Evolutionary conservation across 148 eudicot genomes (phyloP).

Genomic region (Fagopyrum esculentum): DNA sequence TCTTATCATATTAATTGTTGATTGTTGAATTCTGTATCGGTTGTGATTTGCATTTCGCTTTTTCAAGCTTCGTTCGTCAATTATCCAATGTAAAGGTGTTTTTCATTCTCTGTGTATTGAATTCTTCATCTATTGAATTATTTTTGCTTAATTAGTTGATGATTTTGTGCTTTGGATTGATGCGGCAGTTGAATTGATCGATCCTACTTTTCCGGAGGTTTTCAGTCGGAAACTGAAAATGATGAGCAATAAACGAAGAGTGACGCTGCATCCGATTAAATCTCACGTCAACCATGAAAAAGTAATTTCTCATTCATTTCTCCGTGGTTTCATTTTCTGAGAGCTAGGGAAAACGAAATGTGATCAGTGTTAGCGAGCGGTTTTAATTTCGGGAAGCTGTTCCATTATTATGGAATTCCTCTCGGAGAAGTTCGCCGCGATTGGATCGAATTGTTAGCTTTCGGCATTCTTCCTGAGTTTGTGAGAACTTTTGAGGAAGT

Average conservation of each 20-base stretch:
- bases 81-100: not conserved
- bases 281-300: not conserved
- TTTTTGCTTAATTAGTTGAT: not conserved
- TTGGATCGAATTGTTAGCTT: not conserved
- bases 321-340: not conserved
- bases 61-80: not conserved
- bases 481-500: not conserved
- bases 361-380: not conserved
- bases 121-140: not conserved
- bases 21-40: not conserved
- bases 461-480: not conserved
- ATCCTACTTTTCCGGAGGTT: not conserved
- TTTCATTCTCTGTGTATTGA: not conserved
- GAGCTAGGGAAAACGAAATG: not conserved
- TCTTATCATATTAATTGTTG: not conserved
- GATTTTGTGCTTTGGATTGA: not conserved
- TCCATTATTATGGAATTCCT: not conserved
- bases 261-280: not conserved
- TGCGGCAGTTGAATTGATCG: not conserved
- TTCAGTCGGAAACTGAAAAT: not conserved
- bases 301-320: not conserved
- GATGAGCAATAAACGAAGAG: constrained; percentile 12
- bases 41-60: not conserved
- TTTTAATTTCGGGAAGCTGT: not conserved
- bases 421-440: not conserved